phyloP scores from a whole-genome alignment of 495 filamentous ascomycete species.

The Penicillium salamii region DNA sequence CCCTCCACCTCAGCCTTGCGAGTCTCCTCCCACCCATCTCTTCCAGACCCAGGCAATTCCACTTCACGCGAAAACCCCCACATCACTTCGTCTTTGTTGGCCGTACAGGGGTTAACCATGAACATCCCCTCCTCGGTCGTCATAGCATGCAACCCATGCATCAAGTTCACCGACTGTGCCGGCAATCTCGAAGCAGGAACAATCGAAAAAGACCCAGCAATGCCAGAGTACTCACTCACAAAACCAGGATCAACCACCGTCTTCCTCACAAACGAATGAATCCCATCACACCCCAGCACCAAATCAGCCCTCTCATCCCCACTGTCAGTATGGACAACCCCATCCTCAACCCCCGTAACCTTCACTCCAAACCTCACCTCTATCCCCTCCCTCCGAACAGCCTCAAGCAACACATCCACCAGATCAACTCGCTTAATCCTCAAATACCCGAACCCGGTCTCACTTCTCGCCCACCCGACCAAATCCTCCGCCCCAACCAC shows the following conservation, averaged over 20 bases:
- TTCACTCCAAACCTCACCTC: slow-evolving; percentile 21
- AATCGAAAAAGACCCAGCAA: slow-evolving; percentile 43
- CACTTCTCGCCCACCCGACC: slow-evolving; percentile 12
- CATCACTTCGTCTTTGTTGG: slow-evolving; percentile 23
- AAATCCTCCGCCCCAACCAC: slow-evolving; percentile 22
- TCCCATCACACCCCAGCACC: slow-evolving; percentile 58
- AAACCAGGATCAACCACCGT: slow-evolving; percentile 25
- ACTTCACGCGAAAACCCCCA: slow-evolving; percentile 30
- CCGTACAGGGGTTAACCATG: slow-evolving; percentile 36
- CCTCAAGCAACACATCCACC: slow-evolving; percentile 24
- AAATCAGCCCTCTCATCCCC: slow-evolving; percentile 42
- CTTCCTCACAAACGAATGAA: slow-evolving; percentile 41
- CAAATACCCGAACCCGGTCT: slow-evolving; percentile 34
- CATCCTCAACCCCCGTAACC: slow-evolving; percentile 16
- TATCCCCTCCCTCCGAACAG: slow-evolving; percentile 19
- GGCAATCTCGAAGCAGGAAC: slow-evolving; percentile 25
- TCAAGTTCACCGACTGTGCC: neutral
- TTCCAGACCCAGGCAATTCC: slow-evolving; percentile 22
- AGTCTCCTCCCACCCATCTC: slow-evolving; percentile 43
- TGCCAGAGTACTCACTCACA: slow-evolving; percentile 29
- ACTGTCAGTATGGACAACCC: slow-evolving; percentile 25
- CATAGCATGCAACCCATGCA: slow-evolving; percentile 37
- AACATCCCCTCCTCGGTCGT: slow-evolving; percentile 49
- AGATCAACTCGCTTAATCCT: slow-evolving; percentile 31
- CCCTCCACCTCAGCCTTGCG: slow-evolving; percentile 35